Base-by-base conservation (phyloP, 2,329 filamentous ascomycete genomes). In the Achaetomium macrosporum region DNA sequence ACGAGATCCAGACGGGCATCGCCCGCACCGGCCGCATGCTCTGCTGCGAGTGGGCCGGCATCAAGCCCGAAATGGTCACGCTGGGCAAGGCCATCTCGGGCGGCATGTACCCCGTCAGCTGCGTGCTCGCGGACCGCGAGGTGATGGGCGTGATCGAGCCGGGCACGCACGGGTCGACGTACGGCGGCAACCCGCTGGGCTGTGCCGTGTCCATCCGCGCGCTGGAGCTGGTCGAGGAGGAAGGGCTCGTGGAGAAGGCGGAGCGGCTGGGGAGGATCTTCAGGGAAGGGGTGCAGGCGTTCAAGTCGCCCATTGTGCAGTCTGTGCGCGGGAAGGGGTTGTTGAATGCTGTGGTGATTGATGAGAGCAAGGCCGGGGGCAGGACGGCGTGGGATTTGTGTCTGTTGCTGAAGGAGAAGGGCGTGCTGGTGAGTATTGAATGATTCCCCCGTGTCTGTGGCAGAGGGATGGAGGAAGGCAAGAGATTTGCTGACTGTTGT, bases 1-100 rank as follows among this genome's bases (percentile, higher is more conserved):
- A 99, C 69, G 93, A 99, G 78, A 96, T 99, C 65, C 93, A 99
- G 74, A 99, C 93, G 5, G 92, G 92, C 61, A 96, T 99, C 67
- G 93, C 90, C 50, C 85, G 93, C 59, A 99, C 93, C 16, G 93
- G 93, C 49, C 88, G 87, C 66, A 87, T 99, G 76, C 83, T 99
- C 50, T 96, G 90, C 78, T 87, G 88, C 65, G 84, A 99, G 73
- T 97, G 93, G 91, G 85, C 88, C 52, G 88, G 85, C 62, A 90
- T 99, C 76, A 95, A 92, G 76, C 93, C 92, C 37, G 93, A 99
- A 68, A 80, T 99, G 65, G 87, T 99, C 20, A 85, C 95, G 44
- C 83, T 99, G 33, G 93, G 93, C 66, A 99, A 99, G 76, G 93
- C 93, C 62, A 96, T 99, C 68, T 96, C 90, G 33, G 93, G 93